Evolutionary conservation across 352 stramenopile species (phyloP), one percentile per base, ranked within the genome.

Genomic region (Pythium biforme): DNA sequence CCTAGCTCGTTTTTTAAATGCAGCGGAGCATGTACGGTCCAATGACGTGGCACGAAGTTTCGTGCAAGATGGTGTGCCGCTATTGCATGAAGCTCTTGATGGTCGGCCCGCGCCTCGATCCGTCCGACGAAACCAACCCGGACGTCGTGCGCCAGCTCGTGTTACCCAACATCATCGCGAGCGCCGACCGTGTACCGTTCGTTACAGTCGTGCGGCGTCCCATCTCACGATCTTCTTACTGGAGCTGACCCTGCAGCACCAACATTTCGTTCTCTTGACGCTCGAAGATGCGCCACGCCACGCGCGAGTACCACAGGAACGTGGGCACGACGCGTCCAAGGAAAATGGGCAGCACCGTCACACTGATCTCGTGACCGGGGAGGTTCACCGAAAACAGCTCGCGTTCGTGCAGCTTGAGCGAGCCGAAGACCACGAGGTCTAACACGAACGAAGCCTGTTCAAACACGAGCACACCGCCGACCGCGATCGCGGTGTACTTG

Each of bases 171-270:
- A 43, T 43, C 37, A 43, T 14, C 12, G 37, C 37, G 6, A 43
- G 37, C 37, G 37, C 4, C 1, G 37, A 43, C 6, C 37, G 37
- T 4, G 37, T 10, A 14, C 37, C 37, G 6, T 43, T 19, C 4
- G 12, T 20, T 10, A 17, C 15, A 0, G 37, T 20, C 37, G 37
- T 14, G 37, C 37, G 43, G 25, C 43, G 43, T 9, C 43, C n/a
- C 20, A 50, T 17, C 43, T 31, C 10, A 15, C 43, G 47, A 20
- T 57, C 50, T 19, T 57, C 29, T 29, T 57, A 57, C 20, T 57
- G 27, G 17, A 57, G 20, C 17, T 57, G 50, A 5, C 63, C 63
- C 2, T 61, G 56, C 3, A 66, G 25, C 23, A 69, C 57, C n/a
- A 69, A 25, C 22, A 69, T 33, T 33, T 66, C 63, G 23, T 61